Evolutionary conservation across 164 flowering plant species (phyloP), one percentile per base, ranked within the genome.

Genomic region (Tetracentron sinense): DNA sequence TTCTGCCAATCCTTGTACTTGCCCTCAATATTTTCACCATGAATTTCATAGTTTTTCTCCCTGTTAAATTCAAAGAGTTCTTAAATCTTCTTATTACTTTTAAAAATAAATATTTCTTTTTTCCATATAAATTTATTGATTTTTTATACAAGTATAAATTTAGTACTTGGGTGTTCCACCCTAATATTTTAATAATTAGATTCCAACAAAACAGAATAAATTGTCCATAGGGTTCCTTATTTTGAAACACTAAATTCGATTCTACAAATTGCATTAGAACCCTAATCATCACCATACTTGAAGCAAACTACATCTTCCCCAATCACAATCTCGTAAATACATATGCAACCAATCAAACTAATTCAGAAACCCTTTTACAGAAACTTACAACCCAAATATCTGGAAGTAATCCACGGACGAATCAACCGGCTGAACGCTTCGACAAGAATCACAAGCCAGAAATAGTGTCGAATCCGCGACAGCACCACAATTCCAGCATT

Each of bases 1-100:
- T 94, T 94, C 73, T 91, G 99, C 99, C 97, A 91, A 52, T 79
- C 83, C 72, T 94, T 91, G 78, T 89, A 94, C 77, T 83, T 91
- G 22, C 84, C 74, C 67, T 88, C 96, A 35, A 94, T 79, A 73
- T 73, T 72, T 0, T 55, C 74, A 56, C 53, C 87, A 59, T 81
- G 79, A 49, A 88, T 69, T 1, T 74, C 89, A 72, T 74, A 89
- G 51, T 61, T 77, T 69, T 68, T 85, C 63, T 86, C 93, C 78
- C 97, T 90, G 73, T 52, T 12, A 64, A 30, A 17, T 62, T n/a
- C 56, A 27, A 56, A 29, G 2, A 33, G 53, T 42, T 69, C 49
- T 52, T 15, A 48, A 58, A 12, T 28, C 25, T 17, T 30, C 30
- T 10, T 12, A 1, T 44, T 54, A n/a, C 22, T 19, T 27, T 21